A percentile compares a stretch with the other conserved stretches of the same genome.
Conservation (phyloP, 441 rosid species). For the Metrosideros polymorpha region DNA sequence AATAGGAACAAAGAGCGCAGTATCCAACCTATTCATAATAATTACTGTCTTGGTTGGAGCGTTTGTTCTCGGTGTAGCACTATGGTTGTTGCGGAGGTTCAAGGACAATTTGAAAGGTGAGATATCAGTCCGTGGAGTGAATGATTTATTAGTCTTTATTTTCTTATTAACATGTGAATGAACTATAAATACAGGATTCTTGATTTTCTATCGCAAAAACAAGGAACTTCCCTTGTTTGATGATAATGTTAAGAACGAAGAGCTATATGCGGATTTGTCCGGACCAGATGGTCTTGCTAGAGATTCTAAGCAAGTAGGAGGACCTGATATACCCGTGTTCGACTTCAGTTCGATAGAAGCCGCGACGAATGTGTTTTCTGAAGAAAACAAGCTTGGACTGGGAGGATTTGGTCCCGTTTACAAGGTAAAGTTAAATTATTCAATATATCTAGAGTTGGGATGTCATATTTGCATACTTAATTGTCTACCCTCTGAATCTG, state of each 20-base stretch:
- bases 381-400: slow-evolving; percentile 8
- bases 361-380: slow-evolving; percentile 7
- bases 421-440: no score
- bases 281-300: slow-evolving; percentile 14
- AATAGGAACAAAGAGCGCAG: slow-evolving; percentile 17
- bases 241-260: slow-evolving; percentile 23
- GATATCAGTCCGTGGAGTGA: not conserved
- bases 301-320: not conserved
- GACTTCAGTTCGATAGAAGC: not conserved
- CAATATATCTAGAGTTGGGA: not conserved
- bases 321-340: slow-evolving; percentile 30
- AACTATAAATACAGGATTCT: not conserved
- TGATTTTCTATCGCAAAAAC: slow-evolving; percentile 15
- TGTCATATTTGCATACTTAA: not conserved
- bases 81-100: slow-evolving; percentile 48
- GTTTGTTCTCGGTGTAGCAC: slow-evolving; percentile 15
- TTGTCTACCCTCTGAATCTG: not conserved
- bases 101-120: slow-evolving; percentile 41
- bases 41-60: slow-evolving; percentile 21
- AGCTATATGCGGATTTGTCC: slow-evolving; percentile 1
- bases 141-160: not conserved
- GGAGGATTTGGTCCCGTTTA: slow-evolving; percentile 29
- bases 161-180: slow-evolving; percentile 9
- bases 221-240: slow-evolving; percentile 26
- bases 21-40: slow-evolving; percentile 21